Base-by-base conservation (phyloP, 108 stramenopile species). In the Conticribra guillardii region DNA sequence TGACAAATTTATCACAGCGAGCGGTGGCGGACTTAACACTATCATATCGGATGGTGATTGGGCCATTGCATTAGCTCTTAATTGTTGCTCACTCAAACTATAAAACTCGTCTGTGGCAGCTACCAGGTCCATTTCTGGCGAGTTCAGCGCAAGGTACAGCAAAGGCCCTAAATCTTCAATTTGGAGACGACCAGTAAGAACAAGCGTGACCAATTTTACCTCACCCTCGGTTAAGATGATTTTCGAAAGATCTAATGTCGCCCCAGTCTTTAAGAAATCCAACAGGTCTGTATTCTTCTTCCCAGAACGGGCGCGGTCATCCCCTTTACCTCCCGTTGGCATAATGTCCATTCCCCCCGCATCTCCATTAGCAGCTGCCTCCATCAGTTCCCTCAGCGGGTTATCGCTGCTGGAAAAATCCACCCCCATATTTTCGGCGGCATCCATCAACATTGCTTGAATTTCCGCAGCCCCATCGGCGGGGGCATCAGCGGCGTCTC, bases 1-100 rank as follows among this genome's bases (percentile, higher is more conserved):
- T 5, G 93, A 94, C 1, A 94, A 63, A 64, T 90, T 91, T 27
- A 94, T 69, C 2, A 87, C 89, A 1, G 90, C 74, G 19, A 94
- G 83, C 11, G 71, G 69, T 9, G 87, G 88, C 3, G 85, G 85
- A 24, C 28, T 68, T 32, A 67, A 27, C 54, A 48, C 17, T 28
- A 65, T 26, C 29, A 50, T 21, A 32, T 63, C 64, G 71, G 16
- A 34, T 34, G 84, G 52, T 64, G 76, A 59, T 31, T 56, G 51
- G 15, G 59, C 69, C 19, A 22, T 24, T 14, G 66, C 28, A 51
- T 56, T 62, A 14, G 73, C 67, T 29, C 82, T 47, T 3, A 68
- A 18, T 48, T 76, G 75, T 31, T 56, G 60, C 64, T 77, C 76
- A 31, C 63, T 77, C 5, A 77, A 54, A 3, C 62, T 68, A 48